Evolutionary conservation across 2,329 filamentous ascomycete species (phyloP).

Genomic region (Metarhizium sp.): DNA sequence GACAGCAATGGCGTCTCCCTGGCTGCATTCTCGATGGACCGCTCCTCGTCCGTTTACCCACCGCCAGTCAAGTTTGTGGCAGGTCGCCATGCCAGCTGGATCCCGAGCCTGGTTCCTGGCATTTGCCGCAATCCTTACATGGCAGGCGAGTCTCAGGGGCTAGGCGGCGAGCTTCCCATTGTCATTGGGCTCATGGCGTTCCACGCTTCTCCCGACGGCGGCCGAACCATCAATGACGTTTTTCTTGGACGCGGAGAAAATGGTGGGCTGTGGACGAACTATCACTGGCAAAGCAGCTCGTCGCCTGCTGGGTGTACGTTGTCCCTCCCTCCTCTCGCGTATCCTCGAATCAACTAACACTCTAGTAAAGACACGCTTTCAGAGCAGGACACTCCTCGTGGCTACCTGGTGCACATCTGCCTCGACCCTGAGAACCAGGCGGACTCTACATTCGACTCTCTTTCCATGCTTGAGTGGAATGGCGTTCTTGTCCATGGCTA

Average conservation of each 20-base stretch:
- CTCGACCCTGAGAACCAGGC: constrained; percentile 19
- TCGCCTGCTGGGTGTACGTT: constrained; percentile 19
- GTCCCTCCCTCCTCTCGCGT: not conserved
- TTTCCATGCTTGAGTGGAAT: constrained; percentile 18
- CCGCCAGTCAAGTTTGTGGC: constrained; percentile 17
- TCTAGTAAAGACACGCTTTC: constrained; percentile 13
- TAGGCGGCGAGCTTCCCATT: constrained; percentile 28
- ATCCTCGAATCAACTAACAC: not conserved
- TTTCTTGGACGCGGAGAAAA: constrained; percentile 8
- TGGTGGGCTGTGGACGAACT: constrained; percentile 14
- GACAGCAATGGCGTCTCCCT: constrained; percentile 17
- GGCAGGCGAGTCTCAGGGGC: constrained; percentile 17
- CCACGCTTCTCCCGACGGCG: not conserved
- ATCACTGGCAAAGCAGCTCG: constrained; percentile 13
- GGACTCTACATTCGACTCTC: constrained; percentile 15
- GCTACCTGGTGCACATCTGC: constrained; percentile 25
- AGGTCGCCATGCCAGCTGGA: constrained; percentile 25
- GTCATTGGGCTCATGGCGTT: constrained; percentile 32
- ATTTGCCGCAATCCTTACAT: constrained; percentile 15
- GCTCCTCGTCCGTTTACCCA: not conserved
- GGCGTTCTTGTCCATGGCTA: constrained; percentile 15
- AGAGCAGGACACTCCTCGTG: constrained; percentile 16
- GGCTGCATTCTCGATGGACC: constrained; percentile 8
- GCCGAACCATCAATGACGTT: constrained; percentile 3
- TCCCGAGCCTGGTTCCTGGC: constrained; percentile 25